Base-by-base conservation (phyloP, 2,329 filamentous ascomycete genomes). In the Neoarthrinium moseri region DNA sequence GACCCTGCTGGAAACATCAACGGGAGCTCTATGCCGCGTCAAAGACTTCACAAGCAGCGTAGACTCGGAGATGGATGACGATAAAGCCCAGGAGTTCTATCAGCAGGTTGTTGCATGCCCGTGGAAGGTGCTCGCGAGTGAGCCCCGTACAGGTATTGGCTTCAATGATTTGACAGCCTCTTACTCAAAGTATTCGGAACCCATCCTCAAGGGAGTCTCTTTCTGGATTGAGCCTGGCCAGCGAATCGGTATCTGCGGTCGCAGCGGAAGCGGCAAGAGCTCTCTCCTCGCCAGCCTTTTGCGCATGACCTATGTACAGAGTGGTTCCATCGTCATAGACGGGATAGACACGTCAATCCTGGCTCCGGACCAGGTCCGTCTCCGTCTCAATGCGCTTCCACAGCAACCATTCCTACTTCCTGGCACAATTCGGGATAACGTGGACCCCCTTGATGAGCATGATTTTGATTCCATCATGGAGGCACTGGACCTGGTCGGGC, bases 1-100 rank as follows among this genome's bases (percentile, higher is more conserved):
- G 51, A 59, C 57, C 10, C 46, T 46, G 18, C 38, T 60, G 10
- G 57, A 61, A 42, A 57, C 54, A 5, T 56, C 52, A 4, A 46
- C 60, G 5, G 57, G 54, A 3, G 56, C 57, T 5, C 52, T 61
- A 6, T 7, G 4, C 5, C 26, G 40, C 4, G 27, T 43, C 4
- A n/a, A n/a, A n/a, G n/a, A n/a, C n/a, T n/a, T n/a, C n/a, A n/a
- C n/a, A n/a, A n/a, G n/a, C n/a, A n/a, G n/a, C n/a, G n/a, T n/a
- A n/a, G n/a, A n/a, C n/a, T n/a, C n/a, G n/a, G n/a, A n/a, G n/a
- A n/a, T n/a, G n/a, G n/a, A n/a, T n/a, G n/a, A n/a, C n/a, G n/a
- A n/a, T n/a, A n/a, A n/a, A n/a, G n/a, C n/a, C n/a, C 18, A 43
- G n/a, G 11, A 32, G 11, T 43, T 33, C n/a, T 46, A 49, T 22